Base-by-base conservation (phyloP, 768 basidiomycete genomes). In the Xerocomellus amylosporus region DNA sequence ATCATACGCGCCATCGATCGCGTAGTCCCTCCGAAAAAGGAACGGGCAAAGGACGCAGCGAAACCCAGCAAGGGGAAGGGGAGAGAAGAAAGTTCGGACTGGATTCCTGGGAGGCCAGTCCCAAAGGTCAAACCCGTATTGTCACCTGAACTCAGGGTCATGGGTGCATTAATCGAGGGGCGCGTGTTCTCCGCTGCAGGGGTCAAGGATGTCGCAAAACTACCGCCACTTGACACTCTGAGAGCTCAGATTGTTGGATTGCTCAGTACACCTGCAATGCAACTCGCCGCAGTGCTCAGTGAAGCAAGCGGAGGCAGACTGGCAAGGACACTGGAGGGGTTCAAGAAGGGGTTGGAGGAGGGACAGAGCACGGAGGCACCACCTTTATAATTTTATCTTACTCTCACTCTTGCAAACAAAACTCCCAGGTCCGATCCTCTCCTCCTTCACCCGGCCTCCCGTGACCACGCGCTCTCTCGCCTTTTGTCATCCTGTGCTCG, bases 401-500 rank as follows among this genome's bases (percentile, higher is more conserved):
- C 20, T 43, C 44, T 61, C 47, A 64, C 19, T 67, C 69, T 52
- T 59, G 62, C 52, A 80, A 57, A 70, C 79, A 92, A 71, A 95
- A 93, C 69, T 94, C 90, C 92, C 93, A 95, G 58, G 90, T 93
- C 55, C 90, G 77, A 60, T 93, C 88, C 61, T 86, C 89, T 44
- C 84, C 89, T 9, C 82, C 87, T 64, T 83, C 84, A 36, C 83
- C 88, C 13, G 83, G 90, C 73, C 70, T 86, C 26, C 80, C 83
- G 38, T 74, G 80, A 28, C 82, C 86, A 65, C 80, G 80, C 0
- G 69, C 89, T 67, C 82, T 78, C 74, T 82, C 91, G 6, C 95
- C 95, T 64, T 93, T 88, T 4, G 96, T 97, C 85, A 96, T 88
- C n/a, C 91, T 77, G 68, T 98, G 96, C 61, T 87, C 87, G 63